Base-by-base conservation (phyloP, 352 stramenopile species). In the Phytopythium ostracodes region DNA sequence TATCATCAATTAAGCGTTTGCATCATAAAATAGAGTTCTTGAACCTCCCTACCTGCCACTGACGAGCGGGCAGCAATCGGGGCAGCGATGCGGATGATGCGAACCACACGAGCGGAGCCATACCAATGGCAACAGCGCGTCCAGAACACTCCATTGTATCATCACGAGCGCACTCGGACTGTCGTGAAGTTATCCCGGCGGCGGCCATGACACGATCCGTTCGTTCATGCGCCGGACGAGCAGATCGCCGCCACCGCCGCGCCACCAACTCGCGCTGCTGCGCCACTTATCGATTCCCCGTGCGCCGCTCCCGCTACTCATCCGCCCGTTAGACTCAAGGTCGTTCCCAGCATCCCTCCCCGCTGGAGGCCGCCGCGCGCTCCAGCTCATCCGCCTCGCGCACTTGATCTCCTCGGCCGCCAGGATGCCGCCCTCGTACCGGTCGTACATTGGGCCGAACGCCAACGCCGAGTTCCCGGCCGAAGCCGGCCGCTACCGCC, bases 401-500 rank as follows among this genome's bases (percentile, higher is more conserved):
- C 43, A 49, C 43, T 10, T 25, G 58, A 53, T 25, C 33, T 15
- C 33, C 33, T 38, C 33, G 6, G 33, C 33, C 33, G 33, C 33
- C 33, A 38, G 14, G 33, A 38, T 38, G 33, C 33, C 33, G 33
- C 6, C 33, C 33, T 5, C 14, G n/a, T 72, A 72, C 62, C 52
- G 59, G 33, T 68, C 62, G 36, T 56, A 51, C 15, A 68, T 72
- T 51, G 56, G 68, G 44, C 46, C 65, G 20, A 62, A 62, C 10
- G 52, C 66, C 10, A 79, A 95, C 50, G 62, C 62, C 24, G 53
- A 68, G 33, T 81, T 77, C 68, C 70, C 69, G 0, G 66, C 73
- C 2, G 73, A 87, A 51, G 73, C 72, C 24, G 76, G 63, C 15
- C 77, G 80, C 27, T 89, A 99, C 71, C 94, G 98, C 73, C 71